Base-by-base conservation (phyloP, 331 rosid genomes). In the Malus hybrid region DNA sequence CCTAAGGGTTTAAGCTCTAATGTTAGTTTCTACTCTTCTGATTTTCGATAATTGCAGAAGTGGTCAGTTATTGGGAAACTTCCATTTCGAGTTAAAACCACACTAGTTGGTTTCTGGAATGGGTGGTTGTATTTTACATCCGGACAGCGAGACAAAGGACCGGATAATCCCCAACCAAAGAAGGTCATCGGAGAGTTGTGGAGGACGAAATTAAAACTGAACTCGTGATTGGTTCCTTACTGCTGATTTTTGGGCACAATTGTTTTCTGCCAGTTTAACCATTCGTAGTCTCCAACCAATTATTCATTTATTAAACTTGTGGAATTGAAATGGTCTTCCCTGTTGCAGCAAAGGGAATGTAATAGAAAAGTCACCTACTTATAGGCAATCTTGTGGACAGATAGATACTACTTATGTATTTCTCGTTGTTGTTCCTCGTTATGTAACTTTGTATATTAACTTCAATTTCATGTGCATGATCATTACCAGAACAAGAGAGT, bases 71-170 rank as follows among this genome's bases (percentile, higher is more conserved):
- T 90, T 44, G 99, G 99, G 69, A 91, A 88, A 67, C 86, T 91
- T 71, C 99, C 99, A 20, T 92, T 78, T 84, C 91, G 99, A 19
- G 93, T 91, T 46, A 94, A 94, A 79, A 94, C 99, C n/a, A 92
- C 96, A 0, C 72, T 94, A 9, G 96, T 86, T 27, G 96, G 97
- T 67, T 94, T 87, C 82, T 90, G 97, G 97, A 76, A 94, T 65
- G 97, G 99, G 64, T 92, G 93, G 88, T 77, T 94, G 85, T 92
- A 92, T 78, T 94, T 94, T 86, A 88, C 99, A 60, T 94, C 97
- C 1, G 99, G 99, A 65, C 99, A 94, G 75, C 76, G 91, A 72
- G 96, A 94, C 86, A 90, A 88, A 65, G 95, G 95, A 56, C 95
- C 95, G 2, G 87, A 86, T n/a, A 89, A 94, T 81, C 99, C 99